These are phyloP conservation scores for Nicotiana undulata DNA, from an alignment of 257 asterid genomes.

Conservation along the genomic window DNA sequence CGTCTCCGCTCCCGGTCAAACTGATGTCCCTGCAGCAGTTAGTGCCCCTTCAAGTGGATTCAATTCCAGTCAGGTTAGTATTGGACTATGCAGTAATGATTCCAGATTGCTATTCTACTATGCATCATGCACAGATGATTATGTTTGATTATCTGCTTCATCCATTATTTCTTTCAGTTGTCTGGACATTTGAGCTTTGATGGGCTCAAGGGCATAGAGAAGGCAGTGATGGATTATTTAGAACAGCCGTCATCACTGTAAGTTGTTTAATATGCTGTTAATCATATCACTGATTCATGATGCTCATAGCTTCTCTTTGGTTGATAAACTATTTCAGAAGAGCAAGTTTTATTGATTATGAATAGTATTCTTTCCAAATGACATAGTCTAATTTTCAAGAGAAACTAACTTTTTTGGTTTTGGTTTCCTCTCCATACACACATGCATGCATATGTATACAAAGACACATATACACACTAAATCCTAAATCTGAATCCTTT, in stretches of 20 bases:
- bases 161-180: constrained; percentile 23
- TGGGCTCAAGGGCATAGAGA: constrained; percentile 61
- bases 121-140: neutral
- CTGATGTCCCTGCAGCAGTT: constrained; percentile 16
- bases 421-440: neutral
- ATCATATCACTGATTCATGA: neutral
- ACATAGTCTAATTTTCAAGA: neutral
- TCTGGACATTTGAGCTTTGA: constrained; percentile 55
- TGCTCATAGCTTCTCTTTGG: neutral
- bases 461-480: neutral
- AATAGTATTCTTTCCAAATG: neutral
- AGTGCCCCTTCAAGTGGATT: constrained; percentile 21
- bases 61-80: constrained; percentile 51
- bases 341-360: neutral
- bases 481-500: neutral
- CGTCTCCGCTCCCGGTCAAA: constrained; percentile 13
- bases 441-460: neutral
- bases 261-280: constrained; percentile 19
- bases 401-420: neutral
- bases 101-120: neutral
- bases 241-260: constrained; percentile 58
- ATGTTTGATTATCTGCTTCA: constrained; percentile 3
- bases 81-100: neutral
- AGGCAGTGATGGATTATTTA: constrained; percentile 59
- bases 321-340: neutral